A percentile compares a stretch with the other conserved stretches of the same genome.
Evolutionary conservation across 2,329 filamentous ascomycete genomes (phyloP).

Genomic region (Botrytis tulipae): DNA sequence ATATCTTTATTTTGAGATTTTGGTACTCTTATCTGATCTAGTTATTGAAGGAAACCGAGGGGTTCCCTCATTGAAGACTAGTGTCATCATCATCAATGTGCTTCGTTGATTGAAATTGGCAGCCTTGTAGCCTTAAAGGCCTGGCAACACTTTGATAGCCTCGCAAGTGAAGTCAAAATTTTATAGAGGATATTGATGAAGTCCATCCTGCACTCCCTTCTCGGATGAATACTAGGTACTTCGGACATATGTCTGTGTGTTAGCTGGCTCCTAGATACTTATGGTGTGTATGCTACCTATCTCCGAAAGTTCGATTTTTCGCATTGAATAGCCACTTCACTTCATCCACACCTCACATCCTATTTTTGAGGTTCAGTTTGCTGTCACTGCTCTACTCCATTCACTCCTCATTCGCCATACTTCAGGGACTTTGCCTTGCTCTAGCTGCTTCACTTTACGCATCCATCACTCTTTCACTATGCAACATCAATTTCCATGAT

Average conservation of each 20-base stretch:
- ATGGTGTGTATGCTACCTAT: not conserved
- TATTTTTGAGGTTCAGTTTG: not conserved
- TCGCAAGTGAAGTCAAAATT: slow-evolving; percentile 1
- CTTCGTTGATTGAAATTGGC: not conserved
- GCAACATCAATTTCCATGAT: not conserved
- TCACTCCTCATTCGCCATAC: not conserved
- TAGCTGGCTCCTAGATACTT: not conserved
- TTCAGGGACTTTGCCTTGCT: not conserved
- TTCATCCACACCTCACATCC: not conserved
- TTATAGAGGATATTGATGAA: not conserved
- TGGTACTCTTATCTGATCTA: slow-evolving; percentile 1
- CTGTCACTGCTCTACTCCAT: not conserved
- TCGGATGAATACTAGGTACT: not conserved
- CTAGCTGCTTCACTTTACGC: not conserved
- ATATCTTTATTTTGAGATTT: not conserved
- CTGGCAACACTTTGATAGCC: slow-evolving; percentile 4
- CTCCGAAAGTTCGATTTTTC: not conserved
- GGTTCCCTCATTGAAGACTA: slow-evolving; percentile 12
- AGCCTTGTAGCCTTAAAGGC: slow-evolving; percentile 17
- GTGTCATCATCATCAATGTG: slow-evolving; percentile 11
- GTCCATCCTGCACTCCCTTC: not conserved
- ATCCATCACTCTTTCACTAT: not conserved
- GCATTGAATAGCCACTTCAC: not conserved
- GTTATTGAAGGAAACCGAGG: slow-evolving; percentile 10
- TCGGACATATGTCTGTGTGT: not conserved